phyloP scores from a whole-genome alignment of 129 eudicot species.

The Escallonia rubra region DNA sequence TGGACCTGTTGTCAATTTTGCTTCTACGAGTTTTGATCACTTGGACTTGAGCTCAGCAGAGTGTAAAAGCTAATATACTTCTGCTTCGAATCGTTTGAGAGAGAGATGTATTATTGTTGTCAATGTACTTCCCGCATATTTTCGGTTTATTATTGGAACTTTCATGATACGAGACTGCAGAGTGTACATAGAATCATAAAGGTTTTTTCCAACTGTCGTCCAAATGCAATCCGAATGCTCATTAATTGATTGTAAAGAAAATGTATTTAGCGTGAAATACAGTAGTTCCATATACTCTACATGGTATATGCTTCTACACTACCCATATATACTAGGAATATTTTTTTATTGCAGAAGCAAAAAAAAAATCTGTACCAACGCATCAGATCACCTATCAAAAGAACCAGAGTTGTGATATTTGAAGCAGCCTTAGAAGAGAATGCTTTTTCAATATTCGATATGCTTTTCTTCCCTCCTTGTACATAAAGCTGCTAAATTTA shows the following conservation, averaged over 20 bases:
- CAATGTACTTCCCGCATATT: slow-evolving; percentile 22
- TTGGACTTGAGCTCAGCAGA: slow-evolving; percentile 5
- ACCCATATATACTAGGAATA: background rate
- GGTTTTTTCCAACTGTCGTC: background rate
- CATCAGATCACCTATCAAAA: too few relatives aligned
- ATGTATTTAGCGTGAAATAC: background rate
- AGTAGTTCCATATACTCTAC: background rate
- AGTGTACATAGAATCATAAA: slow-evolving; percentile 1
- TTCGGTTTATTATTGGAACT: slow-evolving; percentile 11
- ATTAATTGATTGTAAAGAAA: background rate
- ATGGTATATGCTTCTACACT: too few relatives aligned
- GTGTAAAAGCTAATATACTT: slow-evolving; percentile 32
- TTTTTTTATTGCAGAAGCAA: background rate
- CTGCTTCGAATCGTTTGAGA: slow-evolving; percentile 26
- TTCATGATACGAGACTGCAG: slow-evolving; percentile 2
- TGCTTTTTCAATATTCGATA: too few relatives aligned
- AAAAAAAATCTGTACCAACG: background rate
- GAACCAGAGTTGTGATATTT: too few relatives aligned
- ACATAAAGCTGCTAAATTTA: too few relatives aligned
- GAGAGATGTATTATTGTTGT: slow-evolving; percentile 34
- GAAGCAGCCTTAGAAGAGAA: too few relatives aligned
- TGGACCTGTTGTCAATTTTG: slow-evolving; percentile 16
- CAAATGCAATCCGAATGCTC: slow-evolving; percentile 5
- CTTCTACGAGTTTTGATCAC: slow-evolving; percentile 10
- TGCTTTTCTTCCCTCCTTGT: too few relatives aligned